Conservation (phyloP, 1,284 basidiomycete species). For the Coriolopsis trogii region DNA sequence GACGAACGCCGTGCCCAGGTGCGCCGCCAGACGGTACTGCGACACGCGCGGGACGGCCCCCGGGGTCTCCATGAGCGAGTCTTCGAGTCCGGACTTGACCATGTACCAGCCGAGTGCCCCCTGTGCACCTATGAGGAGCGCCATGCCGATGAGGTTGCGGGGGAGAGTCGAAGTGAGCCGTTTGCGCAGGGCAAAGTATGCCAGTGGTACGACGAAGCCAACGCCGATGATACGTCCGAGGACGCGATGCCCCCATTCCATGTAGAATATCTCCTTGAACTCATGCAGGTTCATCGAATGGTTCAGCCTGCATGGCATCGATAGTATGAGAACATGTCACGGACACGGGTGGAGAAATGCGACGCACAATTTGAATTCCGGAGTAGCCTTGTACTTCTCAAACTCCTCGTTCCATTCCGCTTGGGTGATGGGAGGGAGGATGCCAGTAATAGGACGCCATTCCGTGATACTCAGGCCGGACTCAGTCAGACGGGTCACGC, state of each 20-base stretch:
- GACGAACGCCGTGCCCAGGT: slow-evolving; percentile 88
- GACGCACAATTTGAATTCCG: slow-evolving; percentile 94
- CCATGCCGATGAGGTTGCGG: slow-evolving; percentile 69
- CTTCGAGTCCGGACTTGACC: slow-evolving; percentile 95
- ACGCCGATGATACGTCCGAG: slow-evolving; percentile 90
- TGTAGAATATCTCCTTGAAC: slow-evolving; percentile 97
- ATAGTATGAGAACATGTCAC: background rate
- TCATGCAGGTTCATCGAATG: slow-evolving; percentile 84
- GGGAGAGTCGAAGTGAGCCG: slow-evolving; percentile 68
- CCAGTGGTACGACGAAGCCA: slow-evolving; percentile 78
- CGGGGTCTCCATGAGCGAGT: slow-evolving; percentile 78
- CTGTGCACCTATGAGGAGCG: slow-evolving; percentile 85
- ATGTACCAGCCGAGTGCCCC: slow-evolving; percentile 99
- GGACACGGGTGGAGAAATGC: background rate
- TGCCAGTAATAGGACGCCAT: slow-evolving; percentile 94
- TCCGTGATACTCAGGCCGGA: slow-evolving; percentile 98
- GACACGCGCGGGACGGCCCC: slow-evolving; percentile 92
- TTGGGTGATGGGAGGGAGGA: slow-evolving; percentile 80
- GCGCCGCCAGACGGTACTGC: slow-evolving; percentile 95
- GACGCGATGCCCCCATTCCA: slow-evolving; percentile 98
- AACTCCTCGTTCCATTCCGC: slow-evolving; percentile 91
- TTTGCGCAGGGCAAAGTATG: slow-evolving; percentile 77
- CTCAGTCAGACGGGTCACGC: slow-evolving; percentile 96
- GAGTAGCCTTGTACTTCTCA: slow-evolving; percentile 93
- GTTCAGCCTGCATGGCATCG: slow-evolving; percentile 73